Percentiles rank a stretch among this genome's conserved stretches.
Evolutionary conservation across 139 green algal species (phyloP).

Genomic region (Dunaliella primolecta): DNA sequence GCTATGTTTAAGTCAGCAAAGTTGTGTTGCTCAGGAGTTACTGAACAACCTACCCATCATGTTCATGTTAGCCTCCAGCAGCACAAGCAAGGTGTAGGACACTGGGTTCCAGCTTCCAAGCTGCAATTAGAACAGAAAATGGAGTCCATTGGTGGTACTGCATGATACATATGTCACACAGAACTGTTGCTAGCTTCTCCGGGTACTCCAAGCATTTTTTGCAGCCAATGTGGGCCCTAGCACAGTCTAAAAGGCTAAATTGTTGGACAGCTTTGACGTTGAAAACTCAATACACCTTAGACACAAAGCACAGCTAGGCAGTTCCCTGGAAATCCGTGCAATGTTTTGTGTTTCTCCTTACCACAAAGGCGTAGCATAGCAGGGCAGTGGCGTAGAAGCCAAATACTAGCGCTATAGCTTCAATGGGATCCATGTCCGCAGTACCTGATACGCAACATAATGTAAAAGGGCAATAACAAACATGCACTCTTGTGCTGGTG

Average conservation of each 20-base stretch:
- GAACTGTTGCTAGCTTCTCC: too few relatives aligned
- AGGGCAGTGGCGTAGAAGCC: constrained; percentile 9
- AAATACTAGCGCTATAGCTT: constrained; percentile 10
- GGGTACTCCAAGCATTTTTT: background rate
- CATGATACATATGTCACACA: background rate
- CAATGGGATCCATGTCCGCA: constrained; percentile 14
- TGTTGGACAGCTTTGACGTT: background rate
- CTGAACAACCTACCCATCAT: constrained; percentile 24
- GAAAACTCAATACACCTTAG: too few relatives aligned
- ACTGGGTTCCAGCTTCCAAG: constrained; percentile 9
- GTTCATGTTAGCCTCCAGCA: constrained; percentile 25
- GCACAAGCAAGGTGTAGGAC: background rate
- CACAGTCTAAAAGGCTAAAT: background rate
- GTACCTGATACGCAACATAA: background rate
- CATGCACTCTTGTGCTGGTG: too few relatives aligned
- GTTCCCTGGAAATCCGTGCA: too few relatives aligned
- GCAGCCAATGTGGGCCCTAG: background rate
- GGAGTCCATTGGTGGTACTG: background rate
- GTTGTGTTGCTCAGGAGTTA: too few relatives aligned
- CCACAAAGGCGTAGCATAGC: constrained; percentile 7
- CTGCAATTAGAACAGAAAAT: background rate
- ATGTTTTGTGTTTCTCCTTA: too few relatives aligned
- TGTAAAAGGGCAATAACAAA: too few relatives aligned
- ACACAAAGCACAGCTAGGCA: too few relatives aligned
- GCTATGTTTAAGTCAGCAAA: too few relatives aligned